phyloP scores from a whole-genome alignment of 1,139 yeast genomes.

The Hyphopichia wangnamkhiaoensis region DNA sequence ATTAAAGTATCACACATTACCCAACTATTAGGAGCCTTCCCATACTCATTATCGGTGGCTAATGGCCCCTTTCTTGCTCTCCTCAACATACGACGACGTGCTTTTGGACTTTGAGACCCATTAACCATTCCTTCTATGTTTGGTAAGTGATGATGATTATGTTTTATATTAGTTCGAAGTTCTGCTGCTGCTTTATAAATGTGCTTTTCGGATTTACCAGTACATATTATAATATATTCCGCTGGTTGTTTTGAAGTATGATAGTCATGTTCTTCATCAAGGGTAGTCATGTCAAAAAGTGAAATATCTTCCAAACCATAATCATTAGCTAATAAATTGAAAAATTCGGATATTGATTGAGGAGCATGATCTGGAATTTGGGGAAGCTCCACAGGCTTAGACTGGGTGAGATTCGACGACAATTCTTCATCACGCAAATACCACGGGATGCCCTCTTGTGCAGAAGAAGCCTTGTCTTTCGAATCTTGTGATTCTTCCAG shows the following conservation, averaged over 20 bases:
- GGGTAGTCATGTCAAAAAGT: slow-evolving; percentile 49
- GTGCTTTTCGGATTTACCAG: slow-evolving; percentile 81
- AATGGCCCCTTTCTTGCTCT: slow-evolving; percentile 56
- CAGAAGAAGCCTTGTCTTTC: not conserved
- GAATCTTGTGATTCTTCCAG: no score
- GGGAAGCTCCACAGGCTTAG: slow-evolving; percentile 39
- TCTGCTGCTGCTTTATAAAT: slow-evolving; percentile 69
- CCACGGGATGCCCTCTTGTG: slow-evolving; percentile 52
- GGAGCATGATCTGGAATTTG: slow-evolving; percentile 62
- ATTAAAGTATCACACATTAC: slow-evolving; percentile 69
- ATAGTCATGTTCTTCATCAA: slow-evolving; percentile 45
- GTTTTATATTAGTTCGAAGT: slow-evolving; percentile 43
- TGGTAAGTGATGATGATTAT: slow-evolving; percentile 40
- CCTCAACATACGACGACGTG: slow-evolving; percentile 62
- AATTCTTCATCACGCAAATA: slow-evolving; percentile 52
- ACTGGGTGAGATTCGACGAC: slow-evolving; percentile 37
- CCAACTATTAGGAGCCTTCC: slow-evolving; percentile 70
- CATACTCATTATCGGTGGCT: slow-evolving; percentile 58
- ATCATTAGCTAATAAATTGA: slow-evolving; percentile 51
- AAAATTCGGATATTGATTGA: slow-evolving; percentile 40
- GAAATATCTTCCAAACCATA: slow-evolving; percentile 65
- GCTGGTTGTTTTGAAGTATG: slow-evolving; percentile 31
- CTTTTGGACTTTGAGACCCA: slow-evolving; percentile 55
- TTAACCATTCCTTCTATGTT: slow-evolving; percentile 72
- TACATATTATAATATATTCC: slow-evolving; percentile 61